Evolutionary conservation across 805 yeast species (phyloP).

Genomic region (Limtongia smithiae): DNA sequence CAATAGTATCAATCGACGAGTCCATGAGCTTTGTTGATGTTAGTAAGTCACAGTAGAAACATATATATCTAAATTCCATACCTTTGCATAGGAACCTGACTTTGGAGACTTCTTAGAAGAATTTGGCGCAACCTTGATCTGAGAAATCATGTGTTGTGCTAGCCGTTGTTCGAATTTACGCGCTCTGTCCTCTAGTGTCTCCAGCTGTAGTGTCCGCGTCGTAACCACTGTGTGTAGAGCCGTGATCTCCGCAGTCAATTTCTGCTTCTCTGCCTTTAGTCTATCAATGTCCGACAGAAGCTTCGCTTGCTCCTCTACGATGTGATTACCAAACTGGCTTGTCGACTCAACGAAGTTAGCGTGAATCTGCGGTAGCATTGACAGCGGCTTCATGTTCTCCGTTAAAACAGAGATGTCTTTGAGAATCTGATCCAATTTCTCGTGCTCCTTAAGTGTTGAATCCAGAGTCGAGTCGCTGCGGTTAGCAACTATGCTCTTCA

Average conservation of each 20-base stretch:
- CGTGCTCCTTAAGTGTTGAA: slow-evolving; percentile 11
- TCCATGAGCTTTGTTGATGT: too few relatives aligned
- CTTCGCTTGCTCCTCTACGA: slow-evolving; percentile 20
- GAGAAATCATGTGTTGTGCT: slow-evolving; percentile 21
- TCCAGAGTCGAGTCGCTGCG: slow-evolving; percentile 9
- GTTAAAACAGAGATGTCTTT: slow-evolving; percentile 11
- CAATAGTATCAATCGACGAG: too few relatives aligned
- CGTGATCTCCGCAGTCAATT: slow-evolving; percentile 30
- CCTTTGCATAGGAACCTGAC: not conserved
- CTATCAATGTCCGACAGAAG: slow-evolving; percentile 23
- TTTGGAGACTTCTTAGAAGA: not conserved
- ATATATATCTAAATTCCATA: not conserved
- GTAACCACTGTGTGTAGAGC: slow-evolving; percentile 32
- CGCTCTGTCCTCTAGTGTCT: slow-evolving; percentile 35
- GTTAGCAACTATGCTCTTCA: slow-evolving; percentile 1
- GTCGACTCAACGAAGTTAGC: slow-evolving; percentile 12
- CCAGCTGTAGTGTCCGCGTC: slow-evolving; percentile 34
- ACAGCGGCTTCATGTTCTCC: slow-evolving; percentile 11
- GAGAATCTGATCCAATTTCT: slow-evolving; percentile 16
- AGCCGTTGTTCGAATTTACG: slow-evolving; percentile 32
- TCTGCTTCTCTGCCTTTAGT: slow-evolving; percentile 27
- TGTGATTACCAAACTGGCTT: slow-evolving; percentile 28
- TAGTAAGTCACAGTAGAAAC: too few relatives aligned
- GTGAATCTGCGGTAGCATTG: slow-evolving; percentile 14
- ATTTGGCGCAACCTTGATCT: not conserved